Evolutionary conservation across 371 early-diverging fungal genomes (phyloP).

Genomic region (Smittium mucronatum): DNA sequence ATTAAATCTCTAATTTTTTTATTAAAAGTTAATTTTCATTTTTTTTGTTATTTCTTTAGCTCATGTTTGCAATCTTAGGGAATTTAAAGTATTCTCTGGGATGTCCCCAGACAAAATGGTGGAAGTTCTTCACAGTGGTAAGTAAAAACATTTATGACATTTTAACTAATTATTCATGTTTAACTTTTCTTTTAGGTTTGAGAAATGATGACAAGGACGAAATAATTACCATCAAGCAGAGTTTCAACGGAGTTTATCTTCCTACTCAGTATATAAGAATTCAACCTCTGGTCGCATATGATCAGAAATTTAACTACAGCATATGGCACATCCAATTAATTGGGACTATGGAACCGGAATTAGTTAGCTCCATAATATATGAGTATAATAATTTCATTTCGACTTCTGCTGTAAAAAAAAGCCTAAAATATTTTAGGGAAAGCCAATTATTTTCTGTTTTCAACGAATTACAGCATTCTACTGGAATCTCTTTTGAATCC

Average conservation of each 20-base stretch:
- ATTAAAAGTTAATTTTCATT: not conserved
- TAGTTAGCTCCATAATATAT: conserved; percentile 35
- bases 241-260: conserved; percentile 41
- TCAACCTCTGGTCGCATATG: conserved; percentile 79
- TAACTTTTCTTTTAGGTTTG: conserved; percentile 39
- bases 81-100: conserved; percentile 88
- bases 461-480: conserved; percentile 45
- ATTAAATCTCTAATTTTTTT: not conserved
- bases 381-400: conserved; percentile 46
- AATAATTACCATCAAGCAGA: conserved; percentile 64
- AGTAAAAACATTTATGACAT: conserved; percentile 14
- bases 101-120: conserved; percentile 60
- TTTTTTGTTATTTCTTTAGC: conserved; percentile 28
- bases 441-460: conserved; percentile 60
- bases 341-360: conserved; percentile 52
- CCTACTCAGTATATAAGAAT: conserved; percentile 84
- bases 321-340: conserved; percentile 87
- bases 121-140: conserved; percentile 77
- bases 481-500: conserved; percentile 55
- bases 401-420: conserved; percentile 61
- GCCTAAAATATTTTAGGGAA: conserved; percentile 81
- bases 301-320: conserved; percentile 85
- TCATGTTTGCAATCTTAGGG: conserved; percentile 93
- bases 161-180: not conserved
- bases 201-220: conserved; percentile 84